These are phyloP conservation scores for Speleostelium caveatum DNA, from an alignment of 78 protist species.

Conservation along the genomic window DNA sequence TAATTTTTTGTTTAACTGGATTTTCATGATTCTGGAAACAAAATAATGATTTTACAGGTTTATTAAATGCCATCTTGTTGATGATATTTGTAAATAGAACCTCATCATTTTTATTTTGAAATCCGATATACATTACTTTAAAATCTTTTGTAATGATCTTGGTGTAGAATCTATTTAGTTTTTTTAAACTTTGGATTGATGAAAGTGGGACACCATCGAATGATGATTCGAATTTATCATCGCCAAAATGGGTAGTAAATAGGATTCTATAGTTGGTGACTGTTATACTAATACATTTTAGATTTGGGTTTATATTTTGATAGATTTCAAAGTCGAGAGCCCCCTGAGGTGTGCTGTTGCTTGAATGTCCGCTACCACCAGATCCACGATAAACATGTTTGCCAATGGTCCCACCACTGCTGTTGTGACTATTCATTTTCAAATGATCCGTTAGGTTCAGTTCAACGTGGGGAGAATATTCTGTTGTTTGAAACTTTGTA, in stretches of 20 bases:
- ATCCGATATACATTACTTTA: constrained; percentile 17
- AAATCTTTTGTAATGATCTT: background rate
- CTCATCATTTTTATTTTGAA: constrained; percentile 3
- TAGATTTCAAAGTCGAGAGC: too few relatives aligned
- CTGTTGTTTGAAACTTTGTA: background rate
- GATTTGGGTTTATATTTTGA: background rate
- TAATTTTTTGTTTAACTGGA: background rate
- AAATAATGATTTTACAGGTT: constrained; percentile 37
- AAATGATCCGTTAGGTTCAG: too few relatives aligned
- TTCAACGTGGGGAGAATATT: background rate
- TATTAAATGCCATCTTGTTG: constrained; percentile 14
- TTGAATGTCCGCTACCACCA: background rate
- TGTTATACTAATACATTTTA: constrained; percentile 7
- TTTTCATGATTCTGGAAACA: background rate
- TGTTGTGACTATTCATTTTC: too few relatives aligned
- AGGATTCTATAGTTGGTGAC: constrained; percentile 19
- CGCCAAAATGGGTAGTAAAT: background rate
- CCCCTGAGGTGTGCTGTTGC: background rate
- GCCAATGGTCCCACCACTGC: too few relatives aligned
- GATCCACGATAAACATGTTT: background rate
- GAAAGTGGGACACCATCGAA: constrained; percentile 8
- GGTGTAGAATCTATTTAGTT: background rate
- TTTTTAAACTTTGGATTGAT: background rate
- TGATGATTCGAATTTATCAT: background rate
- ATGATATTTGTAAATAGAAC: background rate